These are phyloP conservation scores for Scedosporium dehoogii DNA, from an alignment of 2,329 filamentous ascomycete genomes.

Conservation along the genomic window DNA sequence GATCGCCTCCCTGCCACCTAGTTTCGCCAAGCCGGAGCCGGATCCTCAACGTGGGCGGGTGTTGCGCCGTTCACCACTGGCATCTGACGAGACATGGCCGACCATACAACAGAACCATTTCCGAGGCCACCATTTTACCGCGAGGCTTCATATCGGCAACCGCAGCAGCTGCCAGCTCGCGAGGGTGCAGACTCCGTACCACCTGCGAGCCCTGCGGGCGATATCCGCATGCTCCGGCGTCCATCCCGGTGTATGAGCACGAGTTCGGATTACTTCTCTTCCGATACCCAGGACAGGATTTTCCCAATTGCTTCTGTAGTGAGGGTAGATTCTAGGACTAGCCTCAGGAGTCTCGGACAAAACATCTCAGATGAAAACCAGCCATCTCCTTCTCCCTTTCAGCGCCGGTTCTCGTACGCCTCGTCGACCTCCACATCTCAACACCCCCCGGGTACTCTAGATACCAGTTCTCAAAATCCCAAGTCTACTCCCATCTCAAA, in stretches of 20 bases:
- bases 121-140: neutral
- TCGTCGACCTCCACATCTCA: neutral
- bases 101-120: neutral
- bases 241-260: neutral
- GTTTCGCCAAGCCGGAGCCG: neutral
- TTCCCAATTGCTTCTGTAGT: constrained; percentile 5
- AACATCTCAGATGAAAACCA: neutral
- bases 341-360: neutral
- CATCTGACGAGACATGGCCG: neutral
- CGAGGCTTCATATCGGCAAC: neutral
- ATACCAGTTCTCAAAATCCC: neutral
- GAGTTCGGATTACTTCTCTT: neutral
- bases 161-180: neutral
- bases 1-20: neutral
- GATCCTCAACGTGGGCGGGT: neutral
- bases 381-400: neutral
- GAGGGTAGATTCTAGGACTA: neutral
- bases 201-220: neutral
- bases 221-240: neutral
- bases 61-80: neutral
- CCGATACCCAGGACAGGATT: neutral
- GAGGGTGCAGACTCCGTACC: neutral
- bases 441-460: no score
- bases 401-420: neutral
- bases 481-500: neutral